These are phyloP conservation scores for Trifolium fragiferum DNA, from an alignment of 306 rosid species.

Conservation along the genomic window DNA sequence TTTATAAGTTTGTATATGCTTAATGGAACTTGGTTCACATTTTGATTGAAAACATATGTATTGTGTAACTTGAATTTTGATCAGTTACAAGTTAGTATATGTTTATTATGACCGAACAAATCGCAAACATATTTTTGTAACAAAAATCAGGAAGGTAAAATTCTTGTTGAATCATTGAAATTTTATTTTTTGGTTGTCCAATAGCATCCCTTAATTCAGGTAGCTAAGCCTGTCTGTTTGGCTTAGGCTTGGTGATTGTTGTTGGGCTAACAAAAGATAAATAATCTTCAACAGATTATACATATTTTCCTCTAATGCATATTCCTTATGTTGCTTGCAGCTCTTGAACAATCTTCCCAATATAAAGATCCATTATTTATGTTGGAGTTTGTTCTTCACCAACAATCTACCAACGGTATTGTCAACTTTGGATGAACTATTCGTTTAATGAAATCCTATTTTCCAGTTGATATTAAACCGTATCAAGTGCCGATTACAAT, in stretches of 20 bases:
- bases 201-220: slow-evolving; percentile 21
- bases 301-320: slow-evolving; percentile 31
- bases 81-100: slow-evolving; percentile 27
- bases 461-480: slow-evolving; percentile 1
- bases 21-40: slow-evolving; percentile 17
- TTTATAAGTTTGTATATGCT: neutral
- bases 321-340: slow-evolving; percentile 50
- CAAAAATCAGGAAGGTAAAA: slow-evolving; percentile 1
- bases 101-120: slow-evolving; percentile 27
- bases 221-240: slow-evolving; percentile 19
- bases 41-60: slow-evolving; percentile 31
- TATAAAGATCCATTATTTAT: slow-evolving; percentile 68
- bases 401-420: slow-evolving; percentile 54
- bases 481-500: slow-evolving; percentile 8
- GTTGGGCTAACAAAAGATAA: slow-evolving; percentile 19
- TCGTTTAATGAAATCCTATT: slow-evolving; percentile 25
- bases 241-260: slow-evolving; percentile 33
- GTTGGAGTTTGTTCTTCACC: slow-evolving; percentile 61
- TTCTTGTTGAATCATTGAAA: slow-evolving; percentile 21
- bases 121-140: neutral
- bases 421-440: slow-evolving; percentile 23
- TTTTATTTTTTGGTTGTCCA: slow-evolving; percentile 19
- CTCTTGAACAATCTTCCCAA: slow-evolving; percentile 71
- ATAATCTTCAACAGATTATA: neutral
- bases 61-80: slow-evolving; percentile 26